Evolutionary conservation across 2,329 filamentous ascomycete species (phyloP).

Genomic region (Aspergillus costaricaensis): DNA sequence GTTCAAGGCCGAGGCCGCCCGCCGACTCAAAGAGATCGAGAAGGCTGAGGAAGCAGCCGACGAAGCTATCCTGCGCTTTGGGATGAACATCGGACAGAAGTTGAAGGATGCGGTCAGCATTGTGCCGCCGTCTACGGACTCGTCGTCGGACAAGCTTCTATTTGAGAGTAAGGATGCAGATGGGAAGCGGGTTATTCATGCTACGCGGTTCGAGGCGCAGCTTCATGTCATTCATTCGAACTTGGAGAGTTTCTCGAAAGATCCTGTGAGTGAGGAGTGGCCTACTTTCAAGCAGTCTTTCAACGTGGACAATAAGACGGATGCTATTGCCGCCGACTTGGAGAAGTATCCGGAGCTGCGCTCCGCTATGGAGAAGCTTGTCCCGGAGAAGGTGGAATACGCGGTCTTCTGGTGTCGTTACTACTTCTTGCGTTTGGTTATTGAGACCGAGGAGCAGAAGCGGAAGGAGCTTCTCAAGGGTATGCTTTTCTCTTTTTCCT

Average conservation of each 20-base stretch:
- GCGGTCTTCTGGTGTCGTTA: slow-evolving; percentile 90
- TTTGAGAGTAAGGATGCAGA: slow-evolving; percentile 92
- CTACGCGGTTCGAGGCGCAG: slow-evolving; percentile 91
- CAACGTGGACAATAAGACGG: slow-evolving; percentile 80
- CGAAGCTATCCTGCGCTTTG: slow-evolving; percentile 89
- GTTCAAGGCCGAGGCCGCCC: slow-evolving; percentile 74
- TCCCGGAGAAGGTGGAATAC: slow-evolving; percentile 92
- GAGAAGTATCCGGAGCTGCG: slow-evolving; percentile 84
- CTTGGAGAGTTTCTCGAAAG: slow-evolving; percentile 76
- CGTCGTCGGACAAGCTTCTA: slow-evolving; percentile 64
- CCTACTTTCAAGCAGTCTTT: slow-evolving; percentile 72
- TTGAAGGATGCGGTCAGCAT: slow-evolving; percentile 88
- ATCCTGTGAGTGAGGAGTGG: slow-evolving; percentile 76
- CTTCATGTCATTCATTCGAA: slow-evolving; percentile 92
- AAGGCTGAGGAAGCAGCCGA: slow-evolving; percentile 93
- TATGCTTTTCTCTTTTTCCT: slow-evolving; percentile 46
- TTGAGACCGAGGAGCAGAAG: slow-evolving; percentile 89
- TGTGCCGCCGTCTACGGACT: slow-evolving; percentile 65
- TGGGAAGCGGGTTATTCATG: slow-evolving; percentile 91
- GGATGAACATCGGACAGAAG: slow-evolving; percentile 85
- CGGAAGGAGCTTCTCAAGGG: slow-evolving; percentile 88
- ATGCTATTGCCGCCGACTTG: slow-evolving; percentile 76
- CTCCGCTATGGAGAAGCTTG: slow-evolving; percentile 88
- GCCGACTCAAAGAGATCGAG: slow-evolving; percentile 84
- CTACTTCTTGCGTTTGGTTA: slow-evolving; percentile 88